A percentile compares a stretch with the other conserved stretches of the same genome.
phyloP scores from a whole-genome alignment of 441 rosid species.

The Populus hybrid region DNA sequence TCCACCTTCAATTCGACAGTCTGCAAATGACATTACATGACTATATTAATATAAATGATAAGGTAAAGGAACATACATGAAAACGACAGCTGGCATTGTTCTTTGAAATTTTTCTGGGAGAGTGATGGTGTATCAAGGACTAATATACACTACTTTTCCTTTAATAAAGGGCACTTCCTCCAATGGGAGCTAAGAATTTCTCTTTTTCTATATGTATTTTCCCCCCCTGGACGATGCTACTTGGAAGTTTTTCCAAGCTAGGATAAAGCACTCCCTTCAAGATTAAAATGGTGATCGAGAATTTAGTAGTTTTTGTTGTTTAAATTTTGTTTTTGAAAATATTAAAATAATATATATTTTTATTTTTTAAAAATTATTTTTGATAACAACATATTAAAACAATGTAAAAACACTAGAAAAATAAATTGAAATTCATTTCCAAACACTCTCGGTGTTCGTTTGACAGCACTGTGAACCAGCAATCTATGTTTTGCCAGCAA shows the following conservation, averaged over 20 bases:
- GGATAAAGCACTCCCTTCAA: background rate
- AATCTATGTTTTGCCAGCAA: background rate
- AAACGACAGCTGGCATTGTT: background rate
- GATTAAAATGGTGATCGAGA: background rate
- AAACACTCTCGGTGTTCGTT: background rate
- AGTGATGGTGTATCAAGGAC: background rate
- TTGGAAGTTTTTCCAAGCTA: background rate
- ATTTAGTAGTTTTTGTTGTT: no score
- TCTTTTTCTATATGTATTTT: no score
- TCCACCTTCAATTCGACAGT: conserved; percentile 48
- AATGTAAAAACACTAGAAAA: no score
- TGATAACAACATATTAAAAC: no score
- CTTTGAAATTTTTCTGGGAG: background rate
- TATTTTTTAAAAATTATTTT: no score
- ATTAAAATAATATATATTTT: no score
- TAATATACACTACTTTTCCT: background rate
- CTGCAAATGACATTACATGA: conserved; percentile 24
- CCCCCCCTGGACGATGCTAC: background rate
- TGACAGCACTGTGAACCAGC: background rate
- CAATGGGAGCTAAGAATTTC: background rate
- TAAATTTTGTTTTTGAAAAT: no score
- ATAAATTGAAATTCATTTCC: no score
- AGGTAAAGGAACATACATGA: background rate
- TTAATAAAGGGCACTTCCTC: background rate
- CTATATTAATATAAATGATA: background rate